Base-by-base conservation (phyloP, 2,329 filamentous ascomycete genomes). In the Colletotrichum sp. region DNA sequence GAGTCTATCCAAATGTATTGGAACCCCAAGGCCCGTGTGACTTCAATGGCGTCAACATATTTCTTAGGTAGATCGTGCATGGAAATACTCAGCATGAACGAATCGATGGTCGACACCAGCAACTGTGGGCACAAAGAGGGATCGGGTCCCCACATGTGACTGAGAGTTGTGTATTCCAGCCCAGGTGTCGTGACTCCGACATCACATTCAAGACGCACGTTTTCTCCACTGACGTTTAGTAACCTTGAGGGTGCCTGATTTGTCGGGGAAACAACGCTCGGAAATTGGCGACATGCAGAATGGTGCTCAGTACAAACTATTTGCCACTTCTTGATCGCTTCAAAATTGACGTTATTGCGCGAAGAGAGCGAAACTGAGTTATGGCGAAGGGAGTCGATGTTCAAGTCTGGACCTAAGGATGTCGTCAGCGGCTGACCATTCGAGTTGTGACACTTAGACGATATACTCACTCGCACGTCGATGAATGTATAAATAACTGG, bases 391-490 rank as follows among this genome's bases (percentile, higher is more conserved):
- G 43, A 21, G 12, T 21, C 10, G 4, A 2, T 52, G n/a, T 52
- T 52, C n/a, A 52, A 52, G 6, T 52, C 43, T 21, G 43, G n/a
- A 13, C 43, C 43, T 52, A 13, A 8, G 10, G 43, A 4, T 8
- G 0, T 8, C n/a, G 6, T 52, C 43, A 52, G 6, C 16, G n/a
- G 12, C 43, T 8, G 10, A 13, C n/a, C n/a, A 52, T 8, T 5
- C 4, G 43, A 24, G 3, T 7, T 0, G 2, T 2, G 12, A 8
- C n/a, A 13, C n/a, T 13, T 13, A 52, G 6, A 21, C 43, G 1
- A 52, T 21, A 52, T 52, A 52, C 43, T 52, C 43, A 52, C 43
- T 21, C 43, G 43, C 0, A 52, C 10, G 43, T 5, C n/a, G 10
- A 52, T 52, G 43, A 6, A 52, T 21, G 4, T 52, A 52, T 21